Base-by-base conservation (phyloP, 495 filamentous ascomycete genomes). In the Aspergillus ellipticus region DNA sequence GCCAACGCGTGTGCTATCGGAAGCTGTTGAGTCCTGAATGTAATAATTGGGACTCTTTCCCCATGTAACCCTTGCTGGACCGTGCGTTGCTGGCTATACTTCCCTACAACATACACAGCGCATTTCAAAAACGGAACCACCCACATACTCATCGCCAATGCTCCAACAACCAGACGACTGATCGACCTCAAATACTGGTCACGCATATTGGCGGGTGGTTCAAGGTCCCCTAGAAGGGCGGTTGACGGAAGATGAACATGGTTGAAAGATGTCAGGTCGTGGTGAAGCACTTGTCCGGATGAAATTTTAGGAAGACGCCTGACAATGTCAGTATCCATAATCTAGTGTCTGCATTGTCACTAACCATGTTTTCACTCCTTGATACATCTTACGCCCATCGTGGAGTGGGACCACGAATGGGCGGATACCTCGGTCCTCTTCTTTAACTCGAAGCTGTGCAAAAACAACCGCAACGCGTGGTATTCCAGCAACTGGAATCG, bases 21-120 rank as follows among this genome's bases (percentile, higher is more conserved):
- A 3, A 57, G 48, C 16, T 73, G 68, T 39, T 75, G 72, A 3
- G 67, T 73, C 17, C 66, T 54, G 49, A 73, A 73, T 26, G 54
- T 48, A 16, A 75, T 66, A 15, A 72, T 67, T 0, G 72, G 64
- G 8, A 64, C 52, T 6, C 49, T 57, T 51, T 57, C 21, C 4
- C 57, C 56, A 3, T 55, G 33, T 4, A 41, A 29, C 0, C 60
- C 65, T 6, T 53, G 11, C 24, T 53, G 26, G 10, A 75, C 66
- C 20, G 56, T 59, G 10, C 72, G 62, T 13, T 60, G 56, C n/a
- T 60, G 42, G 35, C 69, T 73, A 42, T 67, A 73, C 45, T 61
- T 66, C 0, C 67, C 66, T 6, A 57, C 60, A 19, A 70, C 64
- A 48, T 59, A 68, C 0, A 57, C 63, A 15, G 56, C 53, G 21